phyloP scores from a whole-genome alignment of 73 alveolate species.

The Paramecium tetraurelia region DNA sequence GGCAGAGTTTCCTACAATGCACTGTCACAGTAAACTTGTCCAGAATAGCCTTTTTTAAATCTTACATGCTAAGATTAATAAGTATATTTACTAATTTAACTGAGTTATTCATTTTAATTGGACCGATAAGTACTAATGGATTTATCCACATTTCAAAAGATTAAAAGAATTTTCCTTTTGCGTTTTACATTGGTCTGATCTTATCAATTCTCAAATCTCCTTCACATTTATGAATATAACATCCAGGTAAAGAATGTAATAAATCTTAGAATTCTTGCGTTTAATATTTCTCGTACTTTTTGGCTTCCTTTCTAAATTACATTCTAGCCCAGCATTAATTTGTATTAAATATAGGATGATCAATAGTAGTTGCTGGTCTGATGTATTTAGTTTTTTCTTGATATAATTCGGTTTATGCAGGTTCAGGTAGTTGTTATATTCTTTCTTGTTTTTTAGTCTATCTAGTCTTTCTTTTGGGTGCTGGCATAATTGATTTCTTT shows the following conservation, averaged over 20 bases:
- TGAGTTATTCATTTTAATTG: background rate
- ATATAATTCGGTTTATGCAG: background rate
- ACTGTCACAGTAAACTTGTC: background rate
- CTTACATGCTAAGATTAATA: background rate
- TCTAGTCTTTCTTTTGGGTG: background rate
- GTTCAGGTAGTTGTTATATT: background rate
- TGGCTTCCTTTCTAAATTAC: background rate
- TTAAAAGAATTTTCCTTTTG: background rate
- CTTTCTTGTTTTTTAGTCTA: background rate
- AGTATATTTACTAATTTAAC: background rate
- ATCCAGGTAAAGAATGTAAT: background rate
- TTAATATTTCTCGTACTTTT: background rate
- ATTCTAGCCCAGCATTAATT: background rate
- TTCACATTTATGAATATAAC: background rate
- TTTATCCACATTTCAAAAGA: background rate
- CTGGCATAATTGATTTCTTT: background rate
- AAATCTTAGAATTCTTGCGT: background rate
- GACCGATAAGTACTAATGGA: background rate
- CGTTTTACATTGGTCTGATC: background rate
- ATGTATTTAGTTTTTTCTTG: background rate
- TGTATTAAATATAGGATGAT: background rate
- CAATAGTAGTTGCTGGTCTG: background rate
- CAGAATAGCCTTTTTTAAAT: background rate
- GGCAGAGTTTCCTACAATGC: background rate
- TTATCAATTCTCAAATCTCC: background rate